These are phyloP conservation scores for Pistacia vera DNA, from an alignment of 345 rosid genomes.

Conservation along the genomic window DNA sequence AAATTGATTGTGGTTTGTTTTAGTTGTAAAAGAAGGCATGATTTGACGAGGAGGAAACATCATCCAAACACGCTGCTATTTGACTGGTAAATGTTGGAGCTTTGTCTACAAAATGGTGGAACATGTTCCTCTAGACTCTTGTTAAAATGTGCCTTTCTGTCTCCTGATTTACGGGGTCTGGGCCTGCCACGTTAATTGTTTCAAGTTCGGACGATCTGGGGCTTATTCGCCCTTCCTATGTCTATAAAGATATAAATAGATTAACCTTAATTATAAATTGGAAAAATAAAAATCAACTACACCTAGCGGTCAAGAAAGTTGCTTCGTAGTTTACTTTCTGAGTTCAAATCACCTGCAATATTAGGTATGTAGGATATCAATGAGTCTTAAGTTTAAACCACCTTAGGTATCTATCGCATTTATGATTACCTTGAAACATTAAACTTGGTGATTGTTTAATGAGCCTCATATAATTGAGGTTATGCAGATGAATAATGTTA, in stretches of 20 bases:
- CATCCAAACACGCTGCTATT: slow-evolving; percentile 3
- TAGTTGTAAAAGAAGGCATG: slow-evolving; percentile 19
- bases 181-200: neutral
- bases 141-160: neutral
- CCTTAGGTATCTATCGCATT: too few species aligned
- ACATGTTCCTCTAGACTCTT: neutral
- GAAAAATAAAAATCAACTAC: too few species aligned
- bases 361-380: too few species aligned
- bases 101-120: neutral
- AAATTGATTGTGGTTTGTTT: slow-evolving; percentile 3
- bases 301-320: too few species aligned
- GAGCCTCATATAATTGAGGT: too few species aligned
- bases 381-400: too few species aligned
- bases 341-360: too few species aligned
- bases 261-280: too few species aligned
- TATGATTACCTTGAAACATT: too few species aligned
- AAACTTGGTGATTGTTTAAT: too few species aligned
- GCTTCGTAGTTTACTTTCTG: too few species aligned
- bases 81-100: neutral
- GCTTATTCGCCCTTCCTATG: neutral
- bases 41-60: neutral
- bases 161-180: neutral
- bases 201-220: neutral
- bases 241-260: neutral
- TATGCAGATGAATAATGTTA: too few species aligned